Conservation (phyloP, 2,329 filamentous ascomycete genomes). For the Didymellaceae sp. region DNA sequence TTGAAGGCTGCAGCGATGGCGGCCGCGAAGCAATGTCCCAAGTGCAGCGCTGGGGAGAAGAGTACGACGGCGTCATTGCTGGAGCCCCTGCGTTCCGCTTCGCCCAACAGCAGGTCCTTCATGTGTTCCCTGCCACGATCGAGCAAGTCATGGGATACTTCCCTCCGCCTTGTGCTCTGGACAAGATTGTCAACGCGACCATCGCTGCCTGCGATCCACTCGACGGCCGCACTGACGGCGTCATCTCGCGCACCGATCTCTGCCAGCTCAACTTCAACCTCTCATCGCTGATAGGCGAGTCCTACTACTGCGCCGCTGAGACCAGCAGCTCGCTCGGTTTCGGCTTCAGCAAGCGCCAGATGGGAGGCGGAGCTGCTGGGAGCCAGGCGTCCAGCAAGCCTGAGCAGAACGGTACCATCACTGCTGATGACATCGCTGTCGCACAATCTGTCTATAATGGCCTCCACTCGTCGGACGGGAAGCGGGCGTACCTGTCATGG, state of each 20-base stretch:
- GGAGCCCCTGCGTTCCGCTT: slow-evolving; percentile 58
- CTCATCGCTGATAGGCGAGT: slow-evolving; percentile 53
- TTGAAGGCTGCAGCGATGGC: slow-evolving; percentile 62
- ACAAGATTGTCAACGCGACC: slow-evolving; percentile 61
- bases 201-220: slow-evolving; percentile 62
- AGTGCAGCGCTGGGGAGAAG: slow-evolving; percentile 58
- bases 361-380: slow-evolving; percentile 10
- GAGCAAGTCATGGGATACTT: slow-evolving; percentile 52
- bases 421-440: slow-evolving; percentile 38
- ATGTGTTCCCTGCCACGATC: slow-evolving; percentile 50
- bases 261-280: slow-evolving; percentile 57
- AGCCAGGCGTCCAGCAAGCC: slow-evolving; percentile 24
- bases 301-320: slow-evolving; percentile 53
- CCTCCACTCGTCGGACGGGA: slow-evolving; percentile 49
- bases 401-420: slow-evolving; percentile 44
- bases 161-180: slow-evolving; percentile 55
- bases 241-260: slow-evolving; percentile 58
- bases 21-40: slow-evolving; percentile 59
- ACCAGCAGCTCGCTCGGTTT: slow-evolving; percentile 26
- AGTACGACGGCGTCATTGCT: slow-evolving; percentile 56
- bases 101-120: slow-evolving; percentile 55
- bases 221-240: slow-evolving; percentile 62
- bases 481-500: slow-evolving; percentile 53
- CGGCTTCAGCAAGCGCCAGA: slow-evolving; percentile 27
- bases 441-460: slow-evolving; percentile 42